These are phyloP conservation scores for Ceratocystis alfenasii DNA, from an alignment of 2,329 filamentous ascomycete species.

Conservation along the genomic window DNA sequence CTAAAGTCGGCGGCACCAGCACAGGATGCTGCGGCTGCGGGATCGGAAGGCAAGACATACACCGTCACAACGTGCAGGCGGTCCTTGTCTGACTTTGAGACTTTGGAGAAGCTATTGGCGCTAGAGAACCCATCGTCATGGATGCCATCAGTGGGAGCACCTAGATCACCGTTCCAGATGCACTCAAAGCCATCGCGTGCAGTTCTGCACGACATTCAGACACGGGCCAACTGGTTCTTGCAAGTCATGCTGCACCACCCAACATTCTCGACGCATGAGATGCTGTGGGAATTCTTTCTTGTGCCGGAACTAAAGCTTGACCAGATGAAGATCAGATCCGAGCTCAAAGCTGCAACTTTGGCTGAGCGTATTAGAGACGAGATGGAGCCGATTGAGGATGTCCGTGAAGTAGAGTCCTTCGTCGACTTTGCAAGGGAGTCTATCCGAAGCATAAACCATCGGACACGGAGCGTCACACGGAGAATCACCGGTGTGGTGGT, in stretches of 20 bases:
- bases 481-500: conserved; percentile 56
- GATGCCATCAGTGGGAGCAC: conserved; percentile 66
- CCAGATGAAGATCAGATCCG: conserved; percentile 80
- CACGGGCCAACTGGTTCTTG: conserved; percentile 75
- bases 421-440: conserved; percentile 83
- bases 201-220: conserved; percentile 75
- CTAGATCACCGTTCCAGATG: conserved; percentile 82
- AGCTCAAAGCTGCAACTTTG: conserved; percentile 71
- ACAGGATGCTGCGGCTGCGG: conserved; percentile 32
- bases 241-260: conserved; percentile 77
- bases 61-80: conserved; percentile 90
- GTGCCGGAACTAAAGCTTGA: conserved; percentile 85
- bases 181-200: conserved; percentile 83
- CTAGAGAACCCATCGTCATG: conserved; percentile 92
- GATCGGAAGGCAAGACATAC: conserved; percentile 47
- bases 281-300: conserved; percentile 98
- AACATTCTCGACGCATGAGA: conserved; percentile 90
- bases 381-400: conserved; percentile 68
- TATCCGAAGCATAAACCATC: conserved; percentile 70
- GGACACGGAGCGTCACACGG: conserved; percentile 70
- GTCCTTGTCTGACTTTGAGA: conserved; percentile 81
- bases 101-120: conserved; percentile 68
- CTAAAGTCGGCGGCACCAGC: conserved; percentile 87
- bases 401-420: conserved; percentile 85
- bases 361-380: conserved; percentile 81